Conservation (phyloP, 768 basidiomycete genomes). For the Mycena latifolia region DNA sequence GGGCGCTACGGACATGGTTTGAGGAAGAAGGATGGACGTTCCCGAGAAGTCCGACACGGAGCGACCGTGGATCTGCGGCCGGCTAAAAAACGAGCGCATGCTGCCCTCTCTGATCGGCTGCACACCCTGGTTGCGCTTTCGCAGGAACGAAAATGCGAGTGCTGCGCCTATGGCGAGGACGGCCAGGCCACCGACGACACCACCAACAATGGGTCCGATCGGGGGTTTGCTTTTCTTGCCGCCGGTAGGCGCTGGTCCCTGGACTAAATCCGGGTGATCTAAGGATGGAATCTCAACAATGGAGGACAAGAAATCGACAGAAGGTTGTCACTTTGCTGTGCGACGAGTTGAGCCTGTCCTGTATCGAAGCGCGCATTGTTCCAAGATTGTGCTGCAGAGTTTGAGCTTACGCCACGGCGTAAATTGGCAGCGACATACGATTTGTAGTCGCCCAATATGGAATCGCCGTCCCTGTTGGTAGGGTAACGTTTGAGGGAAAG, state of each 20-base stretch:
- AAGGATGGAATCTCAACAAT: background rate
- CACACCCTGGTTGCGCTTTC: background rate
- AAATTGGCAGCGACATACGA: slow-evolving; percentile 51
- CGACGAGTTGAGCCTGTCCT: slow-evolving; percentile 19
- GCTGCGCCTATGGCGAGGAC: slow-evolving; percentile 46
- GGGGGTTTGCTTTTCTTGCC: slow-evolving; percentile 39
- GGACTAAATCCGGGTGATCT: slow-evolving; percentile 48
- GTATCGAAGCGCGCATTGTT: slow-evolving; percentile 27
- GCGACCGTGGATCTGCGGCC: slow-evolving; percentile 33
- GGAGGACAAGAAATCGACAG: background rate
- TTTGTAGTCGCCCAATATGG: slow-evolving; percentile 62
- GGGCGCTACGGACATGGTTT: slow-evolving; percentile 11
- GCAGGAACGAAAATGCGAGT: slow-evolving; percentile 34
- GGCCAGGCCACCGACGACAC: slow-evolving; percentile 57
- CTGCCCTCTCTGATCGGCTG: background rate
- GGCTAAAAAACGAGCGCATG: slow-evolving; percentile 1
- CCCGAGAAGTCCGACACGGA: slow-evolving; percentile 41
- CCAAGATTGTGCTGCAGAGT: slow-evolving; percentile 52
- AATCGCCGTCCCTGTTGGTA: slow-evolving; percentile 49
- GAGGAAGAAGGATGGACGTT: slow-evolving; percentile 36
- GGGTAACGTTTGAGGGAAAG: slow-evolving; percentile 54
- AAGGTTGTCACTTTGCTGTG: slow-evolving; percentile 7
- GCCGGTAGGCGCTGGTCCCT: background rate
- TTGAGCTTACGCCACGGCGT: background rate
- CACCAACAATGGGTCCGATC: slow-evolving; percentile 57